A percentile compares a stretch with the other conserved stretches of the same genome.
phyloP scores from a whole-genome alignment of 2,329 filamentous ascomycete species.

The Paracoccidioides brasiliensis region DNA sequence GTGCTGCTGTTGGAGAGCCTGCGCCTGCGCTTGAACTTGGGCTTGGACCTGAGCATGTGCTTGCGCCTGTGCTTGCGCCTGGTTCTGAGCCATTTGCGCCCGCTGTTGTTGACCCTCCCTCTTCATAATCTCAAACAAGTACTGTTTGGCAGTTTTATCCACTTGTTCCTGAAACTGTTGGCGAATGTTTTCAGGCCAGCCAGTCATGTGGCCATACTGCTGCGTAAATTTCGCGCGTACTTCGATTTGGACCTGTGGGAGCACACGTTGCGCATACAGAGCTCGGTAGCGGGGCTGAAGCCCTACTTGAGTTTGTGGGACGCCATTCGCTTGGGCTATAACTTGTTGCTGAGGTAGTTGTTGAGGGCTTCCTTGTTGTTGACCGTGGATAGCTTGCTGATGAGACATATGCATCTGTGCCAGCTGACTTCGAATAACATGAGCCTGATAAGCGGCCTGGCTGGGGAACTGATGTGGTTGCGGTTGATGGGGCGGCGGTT shows the following conservation, averaged over 20 bases:
- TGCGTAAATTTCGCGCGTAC: slow-evolving; percentile 25
- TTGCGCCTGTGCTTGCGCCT: slow-evolving; percentile 11
- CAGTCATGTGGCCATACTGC: slow-evolving; percentile 27
- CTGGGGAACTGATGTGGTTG: slow-evolving; percentile 10
- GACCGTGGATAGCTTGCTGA: slow-evolving; percentile 16
- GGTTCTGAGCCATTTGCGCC: slow-evolving; percentile 16
- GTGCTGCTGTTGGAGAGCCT: slow-evolving; percentile 22
- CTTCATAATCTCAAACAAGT: slow-evolving; percentile 26
- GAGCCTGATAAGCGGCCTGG: slow-evolving; percentile 25
- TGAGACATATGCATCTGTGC: slow-evolving; percentile 28
- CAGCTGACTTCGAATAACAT: slow-evolving; percentile 27
- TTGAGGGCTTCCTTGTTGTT: slow-evolving; percentile 21
- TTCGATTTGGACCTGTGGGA: slow-evolving; percentile 24
- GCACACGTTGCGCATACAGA: slow-evolving; percentile 22
- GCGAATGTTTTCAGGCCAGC: slow-evolving; percentile 27
- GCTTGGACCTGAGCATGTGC: slow-evolving; percentile 12
- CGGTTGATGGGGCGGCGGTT: slow-evolving; percentile 18
- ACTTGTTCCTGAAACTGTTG: slow-evolving; percentile 26
- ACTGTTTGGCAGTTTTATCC: slow-evolving; percentile 26
- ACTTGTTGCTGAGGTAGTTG: slow-evolving; percentile 26
- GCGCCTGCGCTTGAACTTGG: slow-evolving; percentile 15
- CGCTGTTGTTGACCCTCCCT: slow-evolving; percentile 23
- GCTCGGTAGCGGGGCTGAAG: slow-evolving; percentile 23
- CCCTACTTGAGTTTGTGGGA: slow-evolving; percentile 4
- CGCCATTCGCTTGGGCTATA: slow-evolving; percentile 28